These are phyloP conservation scores for Zanthoxylum bungeanum DNA, from an alignment of 345 rosid genomes.

Conservation along the genomic window DNA sequence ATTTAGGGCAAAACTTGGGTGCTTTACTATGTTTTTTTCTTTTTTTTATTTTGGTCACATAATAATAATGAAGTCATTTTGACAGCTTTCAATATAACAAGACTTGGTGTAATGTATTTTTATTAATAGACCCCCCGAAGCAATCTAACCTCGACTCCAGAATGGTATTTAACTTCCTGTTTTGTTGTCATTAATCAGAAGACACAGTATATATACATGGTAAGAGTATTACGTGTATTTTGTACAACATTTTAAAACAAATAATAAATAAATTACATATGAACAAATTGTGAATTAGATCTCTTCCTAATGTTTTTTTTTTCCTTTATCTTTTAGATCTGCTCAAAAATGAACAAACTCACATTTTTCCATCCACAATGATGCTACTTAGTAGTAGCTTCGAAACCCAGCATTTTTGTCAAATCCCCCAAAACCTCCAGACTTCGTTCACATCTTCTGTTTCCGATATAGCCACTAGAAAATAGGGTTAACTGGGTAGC, in stretches of 20 bases:
- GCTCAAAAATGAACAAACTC: background rate
- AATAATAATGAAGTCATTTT: no score
- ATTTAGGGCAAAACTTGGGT: no score
- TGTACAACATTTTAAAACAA: constrained; percentile 11
- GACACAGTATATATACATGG: constrained; percentile 1
- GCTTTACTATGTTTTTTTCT: no score
- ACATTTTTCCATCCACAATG: background rate
- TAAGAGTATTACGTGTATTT: background rate
- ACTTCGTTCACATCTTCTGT: background rate
- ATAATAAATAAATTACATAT: constrained; percentile 12
- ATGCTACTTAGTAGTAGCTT: background rate
- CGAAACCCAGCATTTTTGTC: constrained; percentile 16
- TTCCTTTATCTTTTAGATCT: background rate
- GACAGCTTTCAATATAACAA: no score
- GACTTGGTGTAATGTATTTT: no score
- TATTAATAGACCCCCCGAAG: no score
- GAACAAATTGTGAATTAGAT: background rate
- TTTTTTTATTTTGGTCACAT: no score
- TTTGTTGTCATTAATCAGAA: background rate
- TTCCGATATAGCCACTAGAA: constrained; percentile 4
- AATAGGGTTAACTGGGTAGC: background rate
- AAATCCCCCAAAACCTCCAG: background rate
- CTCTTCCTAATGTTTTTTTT: background rate
- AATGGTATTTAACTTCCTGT: background rate
- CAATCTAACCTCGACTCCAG: no score